Conservation (phyloP, 257 asterid genomes). For the Eucommia ulmoides region DNA sequence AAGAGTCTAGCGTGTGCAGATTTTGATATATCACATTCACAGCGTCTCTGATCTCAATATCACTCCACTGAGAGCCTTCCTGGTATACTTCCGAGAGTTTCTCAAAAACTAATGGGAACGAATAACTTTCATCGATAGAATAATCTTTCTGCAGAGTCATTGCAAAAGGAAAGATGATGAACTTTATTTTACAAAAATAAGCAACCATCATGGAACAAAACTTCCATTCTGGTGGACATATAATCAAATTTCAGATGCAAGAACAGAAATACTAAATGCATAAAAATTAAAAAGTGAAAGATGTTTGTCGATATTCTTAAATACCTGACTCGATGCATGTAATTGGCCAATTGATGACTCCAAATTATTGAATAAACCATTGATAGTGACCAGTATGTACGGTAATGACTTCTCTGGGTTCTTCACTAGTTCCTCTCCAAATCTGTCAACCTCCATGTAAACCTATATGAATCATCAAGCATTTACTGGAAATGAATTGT, state of each 20-base stretch:
- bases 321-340: conserved; percentile 76
- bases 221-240: conserved; percentile 4
- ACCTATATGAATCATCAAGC: conserved; percentile 34
- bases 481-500: conserved; percentile 6
- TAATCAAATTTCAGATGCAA: conserved; percentile 2
- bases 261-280: not conserved
- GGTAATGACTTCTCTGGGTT: conserved; percentile 60
- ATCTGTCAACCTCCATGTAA: conserved; percentile 68
- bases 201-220: not conserved
- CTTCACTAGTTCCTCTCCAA: conserved; percentile 67
- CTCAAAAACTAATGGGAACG: conserved; percentile 64
- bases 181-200: not conserved
- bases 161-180: conserved; percentile 6
- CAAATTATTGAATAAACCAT: conserved; percentile 58
- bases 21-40: conserved; percentile 66
- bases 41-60: conserved; percentile 73
- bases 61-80: conserved; percentile 88
- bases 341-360: conserved; percentile 89
- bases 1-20: conserved; percentile 63
- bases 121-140: conserved; percentile 83
- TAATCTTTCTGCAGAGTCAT: conserved; percentile 64
- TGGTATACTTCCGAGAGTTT: conserved; percentile 81
- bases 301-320: too few relatives aligned
- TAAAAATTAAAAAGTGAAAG: too few relatives aligned
- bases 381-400: conserved; percentile 50